These are phyloP conservation scores for Cardamine resedifolia DNA, from an alignment of 345 rosid species.

Conservation along the genomic window DNA sequence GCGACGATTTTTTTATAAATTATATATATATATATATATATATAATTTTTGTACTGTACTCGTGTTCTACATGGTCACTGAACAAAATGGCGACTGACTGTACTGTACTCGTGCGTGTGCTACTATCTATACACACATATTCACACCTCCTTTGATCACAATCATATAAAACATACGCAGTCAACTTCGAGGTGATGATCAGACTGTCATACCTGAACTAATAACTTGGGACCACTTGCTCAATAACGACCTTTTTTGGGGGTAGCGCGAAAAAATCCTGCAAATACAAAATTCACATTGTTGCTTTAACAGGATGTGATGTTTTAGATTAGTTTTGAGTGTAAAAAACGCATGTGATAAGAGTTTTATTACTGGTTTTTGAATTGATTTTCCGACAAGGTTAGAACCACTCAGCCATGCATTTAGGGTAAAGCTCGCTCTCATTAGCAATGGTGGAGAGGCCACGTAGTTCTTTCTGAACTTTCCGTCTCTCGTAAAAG, in stretches of 20 bases:
- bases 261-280: background rate
- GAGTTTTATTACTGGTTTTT: slow-evolving; percentile 18
- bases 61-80: background rate
- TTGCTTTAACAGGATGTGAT: background rate
- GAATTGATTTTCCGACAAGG: background rate
- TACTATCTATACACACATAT: background rate
- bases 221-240: background rate
- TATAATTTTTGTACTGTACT: too few species aligned
- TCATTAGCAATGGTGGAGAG: slow-evolving; percentile 62
- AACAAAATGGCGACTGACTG: background rate
- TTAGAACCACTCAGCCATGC: slow-evolving; percentile 90
- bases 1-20: too few species aligned
- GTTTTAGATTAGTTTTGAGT: background rate
- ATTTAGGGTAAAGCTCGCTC: slow-evolving; percentile 72
- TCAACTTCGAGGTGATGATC: background rate
- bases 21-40: too few species aligned
- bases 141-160: slow-evolving; percentile 18
- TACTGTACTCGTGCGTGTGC: background rate
- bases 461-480: slow-evolving; percentile 79
- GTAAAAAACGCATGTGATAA: background rate
- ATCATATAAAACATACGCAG: background rate
- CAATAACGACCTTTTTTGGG: background rate
- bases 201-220: slow-evolving; percentile 1
- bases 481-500: slow-evolving; percentile 84
- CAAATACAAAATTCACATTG: background rate